Conservation (phyloP, 208 protist species). For the Phytomonas sp. region DNA sequence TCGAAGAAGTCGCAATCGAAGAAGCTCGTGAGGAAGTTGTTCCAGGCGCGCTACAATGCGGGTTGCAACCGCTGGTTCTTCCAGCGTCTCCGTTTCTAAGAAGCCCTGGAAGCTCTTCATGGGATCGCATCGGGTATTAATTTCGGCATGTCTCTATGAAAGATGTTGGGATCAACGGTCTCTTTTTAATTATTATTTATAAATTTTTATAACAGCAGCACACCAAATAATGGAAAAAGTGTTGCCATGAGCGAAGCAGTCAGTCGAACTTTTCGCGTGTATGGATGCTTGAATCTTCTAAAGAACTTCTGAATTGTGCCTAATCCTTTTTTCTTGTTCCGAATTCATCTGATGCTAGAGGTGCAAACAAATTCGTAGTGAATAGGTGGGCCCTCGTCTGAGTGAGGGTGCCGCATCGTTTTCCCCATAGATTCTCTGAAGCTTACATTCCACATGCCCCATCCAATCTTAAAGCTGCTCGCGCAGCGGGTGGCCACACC, state of each 20-base stretch:
- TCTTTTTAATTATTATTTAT: not conserved
- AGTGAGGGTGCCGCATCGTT: not conserved
- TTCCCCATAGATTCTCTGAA: not conserved
- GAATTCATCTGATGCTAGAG: not conserved
- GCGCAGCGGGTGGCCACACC: not conserved
- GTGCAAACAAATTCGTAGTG: not conserved
- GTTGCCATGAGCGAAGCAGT: not conserved
- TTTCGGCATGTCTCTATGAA: not conserved
- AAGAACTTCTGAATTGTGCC: not conserved
- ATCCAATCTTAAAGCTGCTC: not conserved
- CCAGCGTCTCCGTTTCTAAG: constrained; percentile 97
- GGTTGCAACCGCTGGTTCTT: constrained; percentile 98
- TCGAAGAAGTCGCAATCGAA: constrained; percentile 82
- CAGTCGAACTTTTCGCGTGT: not conserved
- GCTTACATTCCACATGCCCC: not conserved
- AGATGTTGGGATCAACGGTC: not conserved
- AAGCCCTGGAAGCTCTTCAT: not conserved
- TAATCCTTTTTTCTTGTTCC: not conserved
- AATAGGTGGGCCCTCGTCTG: not conserved
- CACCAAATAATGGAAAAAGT: not conserved
- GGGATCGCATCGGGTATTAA: not conserved
- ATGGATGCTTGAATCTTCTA: not conserved
- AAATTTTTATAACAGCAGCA: not conserved
- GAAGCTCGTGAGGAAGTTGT: constrained; percentile 82
- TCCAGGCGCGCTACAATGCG: constrained; percentile 93